phyloP scores from a whole-genome alignment of 2,329 filamentous ascomycete genomes.

The Rhynchosporium agropyri region DNA sequence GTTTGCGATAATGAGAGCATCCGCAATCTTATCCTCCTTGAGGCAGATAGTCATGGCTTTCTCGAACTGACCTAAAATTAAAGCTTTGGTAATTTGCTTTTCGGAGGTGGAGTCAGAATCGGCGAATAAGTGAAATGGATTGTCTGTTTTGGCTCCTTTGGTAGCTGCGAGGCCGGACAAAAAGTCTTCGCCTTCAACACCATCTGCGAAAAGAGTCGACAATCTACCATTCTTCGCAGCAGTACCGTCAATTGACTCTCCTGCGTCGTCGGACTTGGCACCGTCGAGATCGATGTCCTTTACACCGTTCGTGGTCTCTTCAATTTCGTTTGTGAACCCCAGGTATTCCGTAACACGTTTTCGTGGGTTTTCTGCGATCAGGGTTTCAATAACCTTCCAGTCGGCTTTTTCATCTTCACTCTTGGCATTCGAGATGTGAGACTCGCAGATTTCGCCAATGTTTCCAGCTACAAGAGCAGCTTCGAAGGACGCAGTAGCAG shows the following conservation, averaged over 20 bases:
- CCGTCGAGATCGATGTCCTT: slow-evolving; percentile 42
- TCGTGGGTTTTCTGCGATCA: slow-evolving; percentile 83
- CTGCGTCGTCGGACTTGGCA: slow-evolving; percentile 47
- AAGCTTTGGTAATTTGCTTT: slow-evolving; percentile 80
- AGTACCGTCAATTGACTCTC: slow-evolving; percentile 53
- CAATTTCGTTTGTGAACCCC: slow-evolving; percentile 69
- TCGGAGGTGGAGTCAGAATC: slow-evolving; percentile 84
- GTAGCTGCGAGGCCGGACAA: slow-evolving; percentile 81
- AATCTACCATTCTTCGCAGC: slow-evolving; percentile 60
- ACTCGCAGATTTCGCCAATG: slow-evolving; percentile 75
- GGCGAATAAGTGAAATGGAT: slow-evolving; percentile 87
- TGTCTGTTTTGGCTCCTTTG: slow-evolving; percentile 90
- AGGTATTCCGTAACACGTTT: slow-evolving; percentile 86
- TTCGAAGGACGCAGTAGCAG: slow-evolving; percentile 85
- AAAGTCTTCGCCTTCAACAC: slow-evolving; percentile 79
- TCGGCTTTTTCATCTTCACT: slow-evolving; percentile 93
- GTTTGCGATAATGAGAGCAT: slow-evolving; percentile 97
- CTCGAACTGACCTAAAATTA: slow-evolving; percentile 90
- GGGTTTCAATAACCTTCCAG: slow-evolving; percentile 90
- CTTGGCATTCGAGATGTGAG: slow-evolving; percentile 72
- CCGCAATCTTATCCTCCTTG: slow-evolving; percentile 85
- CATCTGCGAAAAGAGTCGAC: slow-evolving; percentile 81
- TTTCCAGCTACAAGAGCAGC: slow-evolving; percentile 77
- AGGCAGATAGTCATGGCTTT: slow-evolving; percentile 88
- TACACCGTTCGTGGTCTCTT: slow-evolving; percentile 56